Evolutionary conservation across 768 basidiomycete species (phyloP).

Genomic region (Amanita phalloides): DNA sequence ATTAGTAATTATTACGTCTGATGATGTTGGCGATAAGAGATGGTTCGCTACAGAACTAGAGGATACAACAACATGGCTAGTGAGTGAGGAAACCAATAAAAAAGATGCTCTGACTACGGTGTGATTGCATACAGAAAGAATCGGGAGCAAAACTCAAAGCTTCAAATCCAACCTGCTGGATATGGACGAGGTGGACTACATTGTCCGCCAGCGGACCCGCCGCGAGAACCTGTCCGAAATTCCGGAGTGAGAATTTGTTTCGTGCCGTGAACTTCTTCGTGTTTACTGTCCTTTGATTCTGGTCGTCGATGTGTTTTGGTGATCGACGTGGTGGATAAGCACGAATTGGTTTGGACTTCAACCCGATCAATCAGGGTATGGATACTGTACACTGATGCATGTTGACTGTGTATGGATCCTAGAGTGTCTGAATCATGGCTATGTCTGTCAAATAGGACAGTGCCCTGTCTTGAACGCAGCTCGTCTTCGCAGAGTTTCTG

Average conservation of each 20-base stretch:
- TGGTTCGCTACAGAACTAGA: conserved; percentile 1
- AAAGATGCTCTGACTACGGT: not conserved
- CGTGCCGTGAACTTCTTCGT: conserved; percentile 10
- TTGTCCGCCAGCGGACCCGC: conserved; percentile 17
- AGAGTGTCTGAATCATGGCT: conserved; percentile 17
- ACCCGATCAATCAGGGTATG: conserved; percentile 48
- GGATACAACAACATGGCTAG: not conserved
- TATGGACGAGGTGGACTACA: conserved; percentile 21
- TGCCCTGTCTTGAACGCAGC: conserved; percentile 39
- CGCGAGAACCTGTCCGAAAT: conserved; percentile 27
- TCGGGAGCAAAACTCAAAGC: not conserved
- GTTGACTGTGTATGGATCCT: conserved; percentile 33
- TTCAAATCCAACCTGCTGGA: conserved; percentile 40
- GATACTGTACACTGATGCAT: conserved; percentile 47
- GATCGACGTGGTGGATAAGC: conserved; percentile 10
- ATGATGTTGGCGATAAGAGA: not conserved
- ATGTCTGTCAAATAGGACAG: conserved; percentile 30
- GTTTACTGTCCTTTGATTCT: conserved; percentile 12
- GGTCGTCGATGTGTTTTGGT: conserved; percentile 5
- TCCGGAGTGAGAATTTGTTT: conserved; percentile 32
- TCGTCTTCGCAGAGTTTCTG: conserved; percentile 59
- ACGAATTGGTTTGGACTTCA: conserved; percentile 18
- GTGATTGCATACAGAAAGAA: not conserved
- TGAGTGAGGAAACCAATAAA: conserved; percentile 1
- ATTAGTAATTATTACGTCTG: conserved; percentile 1